Evolutionary conservation across 2,329 filamentous ascomycete genomes (phyloP), one percentile per base, ranked within the genome.

Genomic region (Colletotrichum sp.): DNA sequence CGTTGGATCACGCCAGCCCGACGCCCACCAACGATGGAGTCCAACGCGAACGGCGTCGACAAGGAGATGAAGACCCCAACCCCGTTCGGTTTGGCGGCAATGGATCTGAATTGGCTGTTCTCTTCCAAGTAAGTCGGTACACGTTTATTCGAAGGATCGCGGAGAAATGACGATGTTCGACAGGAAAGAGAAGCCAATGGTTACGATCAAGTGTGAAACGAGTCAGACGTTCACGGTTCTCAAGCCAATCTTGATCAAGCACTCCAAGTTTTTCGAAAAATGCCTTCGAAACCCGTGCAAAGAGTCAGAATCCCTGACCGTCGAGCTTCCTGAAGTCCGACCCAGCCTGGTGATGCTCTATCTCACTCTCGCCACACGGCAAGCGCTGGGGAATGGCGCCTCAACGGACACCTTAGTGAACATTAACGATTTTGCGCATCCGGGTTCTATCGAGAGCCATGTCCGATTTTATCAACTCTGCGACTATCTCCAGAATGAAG

Each of bases 331-430:
- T 2, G 44, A 52, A 52, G 44, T 52, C 2, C 1, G 0, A 0
- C 1, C 44, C 0, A 0, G 44, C 44, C 0, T 0, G 0, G 8
- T 52, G 44, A 52, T 52, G 44, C 44, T 52, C 0, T 52, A 52
- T 0, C 10, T 52, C 10, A 52, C n/a, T 0, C 0, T 52, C 0
- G n/a, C 44, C 44, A 21, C 0, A 0, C 44, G 44, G 0, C 44
- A 52, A 52, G 44, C 44, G 2, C 18, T 49, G 5, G 1, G 12
- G 18, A 49, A 21, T 12, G 0, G 18, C 44, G 0, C 0, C 1
- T 3, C 10, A 4, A 0, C 0, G 18, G 6, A 2, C 0, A 21
- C 18, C 0, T 12, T 49, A 1, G 44, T 49, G 1, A 7, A n/a
- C n/a, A n/a, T n/a, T n/a, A n/a, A n/a, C n/a, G n/a, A n/a, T n/a